These are phyloP conservation scores for Circinella minor DNA, from an alignment of 371 early-diverging fungal genomes.

Conservation along the genomic window DNA sequence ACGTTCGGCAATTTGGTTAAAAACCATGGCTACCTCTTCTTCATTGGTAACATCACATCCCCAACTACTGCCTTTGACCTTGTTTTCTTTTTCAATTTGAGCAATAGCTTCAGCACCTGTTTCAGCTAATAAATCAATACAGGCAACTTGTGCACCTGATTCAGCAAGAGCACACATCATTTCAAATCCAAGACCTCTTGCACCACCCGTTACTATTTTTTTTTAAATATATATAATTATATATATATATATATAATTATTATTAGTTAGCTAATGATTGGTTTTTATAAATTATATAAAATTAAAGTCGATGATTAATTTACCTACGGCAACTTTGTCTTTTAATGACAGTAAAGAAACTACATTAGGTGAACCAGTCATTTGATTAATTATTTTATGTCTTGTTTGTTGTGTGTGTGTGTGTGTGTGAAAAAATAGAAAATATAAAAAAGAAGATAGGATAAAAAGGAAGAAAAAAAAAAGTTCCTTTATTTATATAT, in stretches of 20 bases:
- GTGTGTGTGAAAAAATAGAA: not conserved
- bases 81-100: constrained; percentile 24
- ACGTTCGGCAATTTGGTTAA: constrained; percentile 32
- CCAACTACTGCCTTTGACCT: constrained; percentile 40
- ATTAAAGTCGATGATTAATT: not conserved
- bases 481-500: constrained; percentile 2
- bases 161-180: constrained; percentile 53
- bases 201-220: constrained; percentile 46
- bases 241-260: too few species aligned
- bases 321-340: constrained; percentile 47
- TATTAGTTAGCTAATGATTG: too few species aligned
- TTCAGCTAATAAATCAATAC: constrained; percentile 35
- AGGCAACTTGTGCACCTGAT: constrained; percentile 45
- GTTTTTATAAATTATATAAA: too few species aligned
- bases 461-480: not conserved
- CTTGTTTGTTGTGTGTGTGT: not conserved
- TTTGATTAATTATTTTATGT: not conserved
- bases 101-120: constrained; percentile 26
- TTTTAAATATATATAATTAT: too few species aligned
- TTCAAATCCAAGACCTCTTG: constrained; percentile 49
- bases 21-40: constrained; percentile 33
- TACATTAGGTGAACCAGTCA: constrained; percentile 24
- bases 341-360: constrained; percentile 31
- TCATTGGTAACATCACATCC: constrained; percentile 43
- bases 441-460: not conserved